A percentile compares a stretch with the other conserved stretches of the same genome.
Conservation (phyloP, 257 asterid species). For the Solanum ossicruentum region DNA sequence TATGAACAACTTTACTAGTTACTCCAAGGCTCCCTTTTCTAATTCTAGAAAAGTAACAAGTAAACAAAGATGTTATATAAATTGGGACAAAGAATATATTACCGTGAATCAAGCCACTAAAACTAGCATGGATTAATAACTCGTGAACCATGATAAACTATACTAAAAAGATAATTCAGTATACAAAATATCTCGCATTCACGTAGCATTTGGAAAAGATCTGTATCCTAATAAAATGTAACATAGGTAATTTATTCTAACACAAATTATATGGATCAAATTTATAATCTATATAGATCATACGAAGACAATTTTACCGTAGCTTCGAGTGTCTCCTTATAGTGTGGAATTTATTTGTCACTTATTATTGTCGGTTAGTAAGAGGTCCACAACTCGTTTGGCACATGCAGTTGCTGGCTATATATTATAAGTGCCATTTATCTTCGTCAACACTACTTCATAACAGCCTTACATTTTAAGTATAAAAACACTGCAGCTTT, state of each 20-base stretch:
- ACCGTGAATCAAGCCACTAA: background rate
- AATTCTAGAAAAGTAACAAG: no score
- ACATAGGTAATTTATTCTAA: background rate
- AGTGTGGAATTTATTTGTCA: background rate
- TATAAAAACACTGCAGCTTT: background rate
- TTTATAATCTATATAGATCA: background rate
- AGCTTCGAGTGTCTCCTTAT: background rate
- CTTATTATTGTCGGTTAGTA: background rate
- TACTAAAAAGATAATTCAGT: background rate
- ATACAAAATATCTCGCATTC: background rate
- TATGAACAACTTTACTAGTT: no score
- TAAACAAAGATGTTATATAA: background rate
- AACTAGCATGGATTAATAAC: background rate
- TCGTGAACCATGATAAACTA: background rate
- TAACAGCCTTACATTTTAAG: background rate
- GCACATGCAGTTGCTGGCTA: background rate
- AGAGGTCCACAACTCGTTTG: background rate
- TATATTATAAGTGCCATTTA: background rate
- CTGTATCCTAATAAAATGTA: no score
- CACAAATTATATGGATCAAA: background rate
- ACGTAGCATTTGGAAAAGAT: no score
- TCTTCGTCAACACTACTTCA: background rate
- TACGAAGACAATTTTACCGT: background rate
- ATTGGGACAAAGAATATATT: background rate
- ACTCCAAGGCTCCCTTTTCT: no score